Base-by-base conservation (phyloP, 768 basidiomycete genomes). In the Gelatoporia subvermispora region DNA sequence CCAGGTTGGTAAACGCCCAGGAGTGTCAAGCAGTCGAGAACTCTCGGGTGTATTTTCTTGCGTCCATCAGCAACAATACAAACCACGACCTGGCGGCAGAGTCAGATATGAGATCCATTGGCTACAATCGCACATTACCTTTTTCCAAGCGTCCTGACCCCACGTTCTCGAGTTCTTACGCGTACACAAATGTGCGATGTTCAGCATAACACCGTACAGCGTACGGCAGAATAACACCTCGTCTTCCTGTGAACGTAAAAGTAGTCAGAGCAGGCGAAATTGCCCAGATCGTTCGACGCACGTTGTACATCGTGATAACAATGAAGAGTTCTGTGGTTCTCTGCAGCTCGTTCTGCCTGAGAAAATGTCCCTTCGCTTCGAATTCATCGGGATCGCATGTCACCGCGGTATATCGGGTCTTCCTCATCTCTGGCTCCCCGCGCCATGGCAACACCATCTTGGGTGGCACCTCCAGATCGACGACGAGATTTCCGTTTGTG, bases 121-220 rank as follows among this genome's bases (percentile, higher is more conserved):
- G 35, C 40, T 31, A 31, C 28, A 41, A 31, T 24, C 16, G 39
- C 17, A 31, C 16, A 15, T 34, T 42, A 81, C 87, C 79, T 96
- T 97, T 67, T 97, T 92, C 95, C 95, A 98, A 3, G 92, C 87
- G 39, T 95, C 93, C 3, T 82, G 80, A 2, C 95, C 95, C 95
- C 95, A 98, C 4, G 92, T 96, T 58, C 91, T 88, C 9, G 88
- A 92, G 51, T 86, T 86, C 61, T 89, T 90, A 24, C 95, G 81
- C 18, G 88, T 81, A 60, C 88, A 90, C 17, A 89, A 70, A 65
- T 88, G 85, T 5, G 84, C 74, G 40, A 89, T 88, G 60, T 89
- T 90, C 39, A 78, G 78, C 90, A 96, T 96, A 11, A 98, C 92
- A 22, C 95, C 95, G 63, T 94, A 88, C 68, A 98, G 72, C 8